Conservation (phyloP, 148 eudicot species). For the Rhododendron williamsianum region DNA sequence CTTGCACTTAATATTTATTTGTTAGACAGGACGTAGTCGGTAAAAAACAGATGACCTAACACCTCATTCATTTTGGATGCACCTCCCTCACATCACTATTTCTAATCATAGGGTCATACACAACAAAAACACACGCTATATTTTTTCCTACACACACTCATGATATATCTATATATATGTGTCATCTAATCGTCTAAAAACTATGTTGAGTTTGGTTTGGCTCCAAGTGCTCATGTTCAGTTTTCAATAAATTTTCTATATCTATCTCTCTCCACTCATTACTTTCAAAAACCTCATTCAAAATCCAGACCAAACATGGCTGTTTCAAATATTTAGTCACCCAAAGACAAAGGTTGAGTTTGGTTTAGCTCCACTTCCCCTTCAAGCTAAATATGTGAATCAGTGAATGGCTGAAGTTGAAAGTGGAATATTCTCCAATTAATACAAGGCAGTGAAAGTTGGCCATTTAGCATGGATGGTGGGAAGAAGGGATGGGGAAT, state of each 20-base stretch:
- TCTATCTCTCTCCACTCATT: too few species aligned
- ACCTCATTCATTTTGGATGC: neutral
- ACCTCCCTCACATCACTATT: neutral
- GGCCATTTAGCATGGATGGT: slow-evolving; percentile 26
- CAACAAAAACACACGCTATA: too few species aligned
- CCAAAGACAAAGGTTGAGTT: neutral
- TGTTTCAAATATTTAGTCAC: too few species aligned
- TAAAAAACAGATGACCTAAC: neutral
- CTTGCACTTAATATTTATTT: neutral
- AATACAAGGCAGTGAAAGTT: neutral
- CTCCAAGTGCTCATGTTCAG: too few species aligned
- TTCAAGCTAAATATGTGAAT: neutral
- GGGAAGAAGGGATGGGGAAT: slow-evolving; percentile 22
- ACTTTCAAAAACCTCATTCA: too few species aligned
- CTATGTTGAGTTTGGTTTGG: too few species aligned
- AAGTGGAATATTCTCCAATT: slow-evolving; percentile 19
- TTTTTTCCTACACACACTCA: too few species aligned
- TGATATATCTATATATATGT: too few species aligned
- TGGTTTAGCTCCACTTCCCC: neutral
- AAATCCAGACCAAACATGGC: too few species aligned
- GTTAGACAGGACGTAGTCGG: neutral
- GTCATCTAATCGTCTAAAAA: too few species aligned
- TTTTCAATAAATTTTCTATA: too few species aligned
- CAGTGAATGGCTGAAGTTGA: neutral
- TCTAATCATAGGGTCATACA: too few species aligned